Base-by-base conservation (phyloP, 805 yeast species). In the Zygotorulaspora chibaensis region DNA sequence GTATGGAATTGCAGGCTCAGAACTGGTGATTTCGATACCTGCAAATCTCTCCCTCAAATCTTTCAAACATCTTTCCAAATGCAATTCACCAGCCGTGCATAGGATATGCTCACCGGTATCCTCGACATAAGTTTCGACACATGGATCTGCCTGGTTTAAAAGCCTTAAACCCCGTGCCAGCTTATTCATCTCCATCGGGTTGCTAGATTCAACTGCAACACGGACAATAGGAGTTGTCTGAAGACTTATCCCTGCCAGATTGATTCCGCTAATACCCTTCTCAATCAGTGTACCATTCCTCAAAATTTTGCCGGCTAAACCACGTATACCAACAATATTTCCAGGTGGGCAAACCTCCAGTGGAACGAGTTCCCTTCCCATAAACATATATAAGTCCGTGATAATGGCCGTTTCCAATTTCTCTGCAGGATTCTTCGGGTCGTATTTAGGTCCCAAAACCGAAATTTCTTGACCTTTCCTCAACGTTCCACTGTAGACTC, bases 71-170 rank as follows among this genome's bases (percentile, higher is more conserved):
- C 99, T 77, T 60, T 93, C 99, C 35, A 93, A 72, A 70, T 93
- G 99, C 51, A 93, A 72, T 66, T 93, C 99, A 40, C 99, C 99
- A 8, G 99, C 96, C 8, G 96, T 90, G 37, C 95, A 87, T 55
- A 93, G 71, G 53, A 93, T 89, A 55, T 87, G 86, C 66, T 93
- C 99, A 46, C 99, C 99, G 8, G 83, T 80, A 47, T 87, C 96
- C 57, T 87, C 90, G 35, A 88, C 73, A 57, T 78, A 84, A 46
- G 90, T 84, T 56, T 87, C 88, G 16, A 90, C 95, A 57, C 96
- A 91, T 1, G 99, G 97, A 66, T 93, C 99, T 0, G 97, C 91
- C 54, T 82, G 83, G 43, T 90, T 81, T 34, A 93, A 71, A 46
- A 87, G 68, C 53, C 80, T 81, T 48, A 93, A 71, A 0, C 99